Evolutionary conservation across 768 basidiomycete species (phyloP).

Genomic region (Leccinum uliginosum): DNA sequence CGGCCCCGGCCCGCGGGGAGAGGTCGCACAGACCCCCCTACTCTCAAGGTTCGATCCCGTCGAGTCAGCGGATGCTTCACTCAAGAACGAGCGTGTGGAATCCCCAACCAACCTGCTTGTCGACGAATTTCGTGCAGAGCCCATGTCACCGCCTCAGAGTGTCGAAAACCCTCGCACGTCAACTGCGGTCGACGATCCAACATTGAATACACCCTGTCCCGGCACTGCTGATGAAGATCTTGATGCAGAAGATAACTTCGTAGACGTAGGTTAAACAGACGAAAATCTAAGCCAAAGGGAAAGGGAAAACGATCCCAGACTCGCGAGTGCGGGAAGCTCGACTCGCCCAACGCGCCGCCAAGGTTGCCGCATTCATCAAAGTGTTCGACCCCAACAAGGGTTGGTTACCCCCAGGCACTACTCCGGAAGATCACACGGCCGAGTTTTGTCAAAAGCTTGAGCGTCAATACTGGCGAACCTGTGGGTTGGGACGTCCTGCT

Average conservation of each 20-base stretch:
- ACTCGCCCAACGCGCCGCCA: conserved; percentile 42
- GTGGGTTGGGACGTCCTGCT: conserved; percentile 82
- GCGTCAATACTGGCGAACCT: conserved; percentile 87
- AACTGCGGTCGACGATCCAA: no score
- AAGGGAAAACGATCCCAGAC: conserved; percentile 43
- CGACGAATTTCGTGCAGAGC: conserved; percentile 1
- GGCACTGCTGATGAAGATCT: conserved; percentile 1
- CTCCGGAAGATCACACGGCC: conserved; percentile 71
- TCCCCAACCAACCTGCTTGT: neutral
- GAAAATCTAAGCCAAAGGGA: conserved; percentile 30
- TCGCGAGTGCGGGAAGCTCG: conserved; percentile 43
- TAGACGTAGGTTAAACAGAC: conserved; percentile 24
- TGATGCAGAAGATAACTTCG: conserved; percentile 2
- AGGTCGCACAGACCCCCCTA: conserved; percentile 41
- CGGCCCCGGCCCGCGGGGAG: conserved; percentile 28
- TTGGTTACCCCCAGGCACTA: conserved; percentile 79
- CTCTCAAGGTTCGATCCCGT: conserved; percentile 36
- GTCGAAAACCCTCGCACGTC: neutral
- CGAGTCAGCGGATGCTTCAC: conserved; percentile 37
- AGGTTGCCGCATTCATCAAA: conserved; percentile 54
- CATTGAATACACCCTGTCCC: no score
- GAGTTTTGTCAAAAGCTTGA: conserved; percentile 91
- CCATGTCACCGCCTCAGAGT: conserved; percentile 29
- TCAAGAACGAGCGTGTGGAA: conserved; percentile 44
- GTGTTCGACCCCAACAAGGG: conserved; percentile 65